Conservation (phyloP, 768 basidiomycete species). For the Galerina sulciceps region DNA sequence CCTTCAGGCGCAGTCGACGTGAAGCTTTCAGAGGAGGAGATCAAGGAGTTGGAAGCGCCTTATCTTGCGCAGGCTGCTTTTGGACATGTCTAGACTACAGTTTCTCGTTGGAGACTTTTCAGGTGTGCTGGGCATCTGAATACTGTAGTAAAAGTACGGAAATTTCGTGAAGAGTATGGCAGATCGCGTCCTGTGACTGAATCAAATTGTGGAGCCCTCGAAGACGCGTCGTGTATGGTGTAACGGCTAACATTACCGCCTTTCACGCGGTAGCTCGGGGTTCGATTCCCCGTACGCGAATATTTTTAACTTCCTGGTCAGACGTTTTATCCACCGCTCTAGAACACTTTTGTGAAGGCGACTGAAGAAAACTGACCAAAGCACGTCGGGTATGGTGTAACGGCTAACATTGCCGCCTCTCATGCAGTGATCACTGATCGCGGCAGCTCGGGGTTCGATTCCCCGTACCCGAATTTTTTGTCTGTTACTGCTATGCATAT, state of each 20-base stretch:
- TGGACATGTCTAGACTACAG: conserved; percentile 24
- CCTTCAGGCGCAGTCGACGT: conserved; percentile 27
- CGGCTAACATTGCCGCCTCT: conserved; percentile 71
- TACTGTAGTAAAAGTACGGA: too few relatives aligned
- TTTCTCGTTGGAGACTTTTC: too few relatives aligned
- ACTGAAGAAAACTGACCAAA: too few relatives aligned
- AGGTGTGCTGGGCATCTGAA: too few relatives aligned
- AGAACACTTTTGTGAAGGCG: too few relatives aligned
- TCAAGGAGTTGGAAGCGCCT: conserved; percentile 27
- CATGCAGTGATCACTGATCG: conserved; percentile 43
- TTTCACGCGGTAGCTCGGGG: conserved; percentile 61
- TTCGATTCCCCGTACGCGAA: conserved; percentile 60
- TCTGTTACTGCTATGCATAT: too few relatives aligned
- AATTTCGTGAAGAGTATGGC: too few relatives aligned
- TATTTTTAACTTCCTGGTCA: not conserved
- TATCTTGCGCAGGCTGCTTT: conserved; percentile 27
- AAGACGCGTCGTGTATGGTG: conserved; percentile 43
- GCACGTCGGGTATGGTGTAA: conserved; percentile 59
- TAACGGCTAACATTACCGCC: conserved; percentile 69
- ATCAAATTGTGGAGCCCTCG: too few relatives aligned
- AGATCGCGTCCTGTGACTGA: not conserved
- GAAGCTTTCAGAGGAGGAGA: conserved; percentile 29
- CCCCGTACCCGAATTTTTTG: conserved; percentile 52
- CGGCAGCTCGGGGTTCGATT: conserved; percentile 64
- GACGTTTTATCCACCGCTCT: too few relatives aligned